Percentiles rank a stretch among this genome's conserved stretches.
Conservation (phyloP, 768 basidiomycete genomes). For the Pisolithus orientalis region DNA sequence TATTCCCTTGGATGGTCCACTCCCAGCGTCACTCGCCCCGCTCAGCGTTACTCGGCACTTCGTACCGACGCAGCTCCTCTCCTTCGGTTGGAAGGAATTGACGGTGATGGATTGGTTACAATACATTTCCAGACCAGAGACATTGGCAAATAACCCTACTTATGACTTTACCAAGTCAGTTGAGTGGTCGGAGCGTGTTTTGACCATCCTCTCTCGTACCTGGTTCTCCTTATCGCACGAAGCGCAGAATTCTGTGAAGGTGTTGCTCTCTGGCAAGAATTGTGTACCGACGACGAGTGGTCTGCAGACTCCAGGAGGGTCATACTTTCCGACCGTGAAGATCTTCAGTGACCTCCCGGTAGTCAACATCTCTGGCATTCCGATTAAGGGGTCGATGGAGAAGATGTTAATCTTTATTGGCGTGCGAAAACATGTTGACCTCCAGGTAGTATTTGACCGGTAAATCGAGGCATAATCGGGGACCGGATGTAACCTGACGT, state of each 20-base stretch:
- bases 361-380: constrained; percentile 56
- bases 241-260: constrained; percentile 36
- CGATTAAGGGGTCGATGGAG: constrained; percentile 67
- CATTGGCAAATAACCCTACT: constrained; percentile 37
- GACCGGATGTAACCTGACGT: background rate
- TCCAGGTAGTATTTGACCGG: constrained; percentile 91
- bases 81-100: constrained; percentile 79
- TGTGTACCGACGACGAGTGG: constrained; percentile 54
- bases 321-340: constrained; percentile 78
- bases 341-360: constrained; percentile 82
- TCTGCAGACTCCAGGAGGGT: constrained; percentile 60
- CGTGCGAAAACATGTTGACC: constrained; percentile 85
- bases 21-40: constrained; percentile 73
- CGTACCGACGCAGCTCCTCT: constrained; percentile 40
- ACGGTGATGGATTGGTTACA: constrained; percentile 69
- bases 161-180: constrained; percentile 62
- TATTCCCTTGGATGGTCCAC: constrained; percentile 71
- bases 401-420: constrained; percentile 67
- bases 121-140: constrained; percentile 48
- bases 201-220: constrained; percentile 55
- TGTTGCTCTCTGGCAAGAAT: constrained; percentile 35
- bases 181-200: constrained; percentile 75
- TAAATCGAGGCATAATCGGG: constrained; percentile 22
- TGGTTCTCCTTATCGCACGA: constrained; percentile 60
- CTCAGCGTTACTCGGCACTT: constrained; percentile 58